Evolutionary conservation across 2,329 filamentous ascomycete genomes (phyloP).

Genomic region (Cyclaneusma minus): DNA sequence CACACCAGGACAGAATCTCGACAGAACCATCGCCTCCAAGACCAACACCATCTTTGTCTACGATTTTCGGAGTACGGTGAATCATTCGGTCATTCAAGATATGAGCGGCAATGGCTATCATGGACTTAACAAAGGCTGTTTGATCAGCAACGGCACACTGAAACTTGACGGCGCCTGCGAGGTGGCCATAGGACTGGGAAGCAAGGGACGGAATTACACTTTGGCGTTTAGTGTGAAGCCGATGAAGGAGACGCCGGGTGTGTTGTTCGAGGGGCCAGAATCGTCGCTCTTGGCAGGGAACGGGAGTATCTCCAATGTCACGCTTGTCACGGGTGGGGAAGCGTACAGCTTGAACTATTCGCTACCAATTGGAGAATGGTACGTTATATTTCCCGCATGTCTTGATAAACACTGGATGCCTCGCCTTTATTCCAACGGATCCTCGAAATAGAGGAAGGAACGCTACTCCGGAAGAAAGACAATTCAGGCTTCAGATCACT

Average conservation of each 20-base stretch:
- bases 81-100: constrained; percentile 18
- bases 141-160: constrained; percentile 16
- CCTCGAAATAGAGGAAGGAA: no score
- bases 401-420: no score
- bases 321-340: constrained; percentile 22
- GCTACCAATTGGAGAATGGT: constrained; percentile 22
- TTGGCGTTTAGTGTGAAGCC: constrained; percentile 28
- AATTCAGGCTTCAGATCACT: no score
- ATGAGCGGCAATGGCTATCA: constrained; percentile 24
- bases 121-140: constrained; percentile 21
- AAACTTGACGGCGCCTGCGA: constrained; percentile 22
- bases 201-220: constrained; percentile 41
- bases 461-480: no score
- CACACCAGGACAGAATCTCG: constrained; percentile 32
- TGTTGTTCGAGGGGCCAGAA: constrained; percentile 25
- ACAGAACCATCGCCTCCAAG: constrained; percentile 23
- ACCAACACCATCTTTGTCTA: constrained; percentile 22
- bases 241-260: constrained; percentile 19
- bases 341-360: constrained; percentile 24
- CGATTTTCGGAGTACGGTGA: constrained; percentile 12
- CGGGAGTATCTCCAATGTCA: constrained; percentile 20
- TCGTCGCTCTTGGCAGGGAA: constrained; percentile 23
- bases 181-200: constrained; percentile 28
- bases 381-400: no score
- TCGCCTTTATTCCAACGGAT: no score